A percentile compares a stretch with the other conserved stretches of the same genome.
Evolutionary conservation across 148 eudicot species (phyloP).

Genomic region (Rhododendron vialii): DNA sequence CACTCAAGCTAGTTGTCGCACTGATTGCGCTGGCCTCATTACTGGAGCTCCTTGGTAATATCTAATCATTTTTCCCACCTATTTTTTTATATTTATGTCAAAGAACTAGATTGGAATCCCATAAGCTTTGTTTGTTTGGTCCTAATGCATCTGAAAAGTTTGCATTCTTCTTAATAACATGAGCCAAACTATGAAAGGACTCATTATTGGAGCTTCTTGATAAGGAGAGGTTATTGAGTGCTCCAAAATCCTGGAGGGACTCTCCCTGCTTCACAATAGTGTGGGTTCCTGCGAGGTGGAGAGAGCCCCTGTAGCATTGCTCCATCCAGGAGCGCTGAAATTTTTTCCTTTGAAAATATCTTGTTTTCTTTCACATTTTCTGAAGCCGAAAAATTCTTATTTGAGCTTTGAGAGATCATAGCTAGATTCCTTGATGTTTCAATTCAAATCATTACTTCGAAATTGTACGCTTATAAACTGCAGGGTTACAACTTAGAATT

Average conservation of each 20-base stretch:
- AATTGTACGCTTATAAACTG: not conserved
- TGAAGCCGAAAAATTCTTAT: not conserved
- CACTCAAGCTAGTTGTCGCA: slow-evolving; percentile 27
- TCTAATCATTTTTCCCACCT: not conserved
- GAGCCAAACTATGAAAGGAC: not conserved
- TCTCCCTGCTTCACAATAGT: not conserved
- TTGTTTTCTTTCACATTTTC: not conserved
- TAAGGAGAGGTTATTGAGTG: not conserved
- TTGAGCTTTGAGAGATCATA: not conserved
- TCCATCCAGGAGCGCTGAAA: no score
- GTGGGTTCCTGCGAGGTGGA: not conserved
- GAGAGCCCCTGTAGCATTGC: no score
- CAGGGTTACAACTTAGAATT: not conserved
- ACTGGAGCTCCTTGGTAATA: slow-evolving; percentile 51
- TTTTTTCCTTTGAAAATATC: not conserved
- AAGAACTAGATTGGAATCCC: not conserved
- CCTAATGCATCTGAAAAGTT: not conserved
- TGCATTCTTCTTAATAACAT: not conserved
- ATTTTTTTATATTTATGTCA: not conserved
- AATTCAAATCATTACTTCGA: not conserved
- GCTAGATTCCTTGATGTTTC: not conserved
- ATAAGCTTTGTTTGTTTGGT: not conserved
- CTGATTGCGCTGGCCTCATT: slow-evolving; percentile 44
- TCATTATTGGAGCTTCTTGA: not conserved
- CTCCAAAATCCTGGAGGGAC: not conserved